Evolutionary conservation across 768 basidiomycete genomes (phyloP), one percentile per base, ranked within the genome.

Genomic region (Gymnopilus junonius): DNA sequence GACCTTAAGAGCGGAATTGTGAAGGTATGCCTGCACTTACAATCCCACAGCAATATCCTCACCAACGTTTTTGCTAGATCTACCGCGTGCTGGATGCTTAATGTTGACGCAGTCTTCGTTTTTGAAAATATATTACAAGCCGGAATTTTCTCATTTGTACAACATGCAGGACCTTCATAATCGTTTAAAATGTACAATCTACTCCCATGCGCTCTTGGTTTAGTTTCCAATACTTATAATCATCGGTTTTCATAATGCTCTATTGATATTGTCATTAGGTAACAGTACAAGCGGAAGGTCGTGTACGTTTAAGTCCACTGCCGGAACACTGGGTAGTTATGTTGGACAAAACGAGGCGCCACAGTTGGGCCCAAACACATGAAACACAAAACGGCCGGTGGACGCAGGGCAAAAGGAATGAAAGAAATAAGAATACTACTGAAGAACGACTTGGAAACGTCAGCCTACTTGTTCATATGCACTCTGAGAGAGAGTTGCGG

Each of bases 1-100:
- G 95, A 96, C 79, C 72, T 96, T 69, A 95, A 95, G 79, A 92
- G 87, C 69, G 95, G 95, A 11, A 77, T 80, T 25, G 84, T 94
- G 43, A 91, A 93, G 85, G 93, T 94, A 62, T 62, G 73, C 61
- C 34, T 20, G 23, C 74, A 68, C 48, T 43, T 14, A 40, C 34
- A 32, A 29, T 51, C 60, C 29, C 6, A 29, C 11, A 23, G 25
- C 25, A 4, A 14, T 17, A 8, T 43, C 15, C 23, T 31, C 3
- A 34, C 20, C 23, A 40, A 55, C 27, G 17, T 25, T 58, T 31
- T 51, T 29, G n/a, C 39, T 40, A 81, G 81, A 73, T 80, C 29
- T 80, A 77, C 69, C 79, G 81, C 20, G 77, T 80, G 57, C 66
- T 82, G 66, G 80, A 80, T 67, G 76, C 71, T 42, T 73, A 68